Conservation (phyloP, 129 eudicot species). For the Artemisia annua region DNA sequence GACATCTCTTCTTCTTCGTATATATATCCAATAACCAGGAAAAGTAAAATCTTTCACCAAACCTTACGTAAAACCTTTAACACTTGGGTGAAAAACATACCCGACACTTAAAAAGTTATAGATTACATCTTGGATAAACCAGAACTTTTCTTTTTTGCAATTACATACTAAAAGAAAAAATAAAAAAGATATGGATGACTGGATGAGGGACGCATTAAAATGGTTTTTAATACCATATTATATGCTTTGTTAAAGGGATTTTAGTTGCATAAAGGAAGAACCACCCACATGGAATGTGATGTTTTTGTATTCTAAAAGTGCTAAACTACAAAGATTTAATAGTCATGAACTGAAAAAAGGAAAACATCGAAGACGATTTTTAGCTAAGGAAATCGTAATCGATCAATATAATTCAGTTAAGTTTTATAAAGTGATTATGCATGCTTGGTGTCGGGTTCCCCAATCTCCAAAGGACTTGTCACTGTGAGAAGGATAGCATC, state of each 20-base stretch:
- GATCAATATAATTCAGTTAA: too few relatives aligned
- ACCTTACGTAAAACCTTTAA: neutral
- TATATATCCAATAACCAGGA: neutral
- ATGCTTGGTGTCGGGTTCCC: too few relatives aligned
- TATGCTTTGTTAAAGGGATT: constrained; percentile 22
- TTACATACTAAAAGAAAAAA: neutral
- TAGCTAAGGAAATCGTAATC: neutral
- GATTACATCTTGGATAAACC: constrained; percentile 1
- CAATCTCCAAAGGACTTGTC: too few relatives aligned
- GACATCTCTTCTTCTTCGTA: too few relatives aligned
- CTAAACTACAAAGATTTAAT: constrained; percentile 19
- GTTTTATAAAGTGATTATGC: too few relatives aligned
- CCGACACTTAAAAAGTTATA: constrained; percentile 2
- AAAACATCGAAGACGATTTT: neutral
- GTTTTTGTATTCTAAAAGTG: neutral
- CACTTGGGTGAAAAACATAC: neutral
- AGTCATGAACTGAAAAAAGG: neutral
- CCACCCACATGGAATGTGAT: constrained; percentile 34
- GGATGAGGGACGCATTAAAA: constrained; percentile 9
- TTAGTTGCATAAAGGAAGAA: constrained; percentile 21
- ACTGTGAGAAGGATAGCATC: too few relatives aligned
- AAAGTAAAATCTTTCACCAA: neutral
- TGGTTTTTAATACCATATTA: neutral
- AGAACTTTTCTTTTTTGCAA: neutral
- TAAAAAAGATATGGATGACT: neutral